Conservation (phyloP, 345 rosid species). For the Corchorus capsularis region DNA sequence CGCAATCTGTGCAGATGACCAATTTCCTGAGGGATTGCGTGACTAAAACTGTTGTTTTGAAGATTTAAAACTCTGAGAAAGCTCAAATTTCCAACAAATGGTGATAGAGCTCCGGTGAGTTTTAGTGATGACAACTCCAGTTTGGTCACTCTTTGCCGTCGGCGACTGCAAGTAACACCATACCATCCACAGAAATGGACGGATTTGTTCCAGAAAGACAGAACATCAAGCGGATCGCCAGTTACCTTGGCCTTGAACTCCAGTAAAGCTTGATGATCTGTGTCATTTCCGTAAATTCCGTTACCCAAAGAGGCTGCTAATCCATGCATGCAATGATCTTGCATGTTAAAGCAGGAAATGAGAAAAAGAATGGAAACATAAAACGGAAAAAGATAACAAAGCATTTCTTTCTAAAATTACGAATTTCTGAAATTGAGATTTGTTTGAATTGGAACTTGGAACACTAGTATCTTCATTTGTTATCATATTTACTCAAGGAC, state of each 20-base stretch:
- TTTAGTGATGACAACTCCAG: neutral
- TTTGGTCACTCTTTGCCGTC: constrained; percentile 9
- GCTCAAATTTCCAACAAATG: constrained; percentile 16
- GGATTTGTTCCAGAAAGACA: constrained; percentile 13
- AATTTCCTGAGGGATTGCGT: constrained; percentile 22
- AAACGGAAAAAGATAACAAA: neutral
- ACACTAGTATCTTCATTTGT: too few species aligned
- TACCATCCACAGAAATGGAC: constrained; percentile 16
- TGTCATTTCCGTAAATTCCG: neutral
- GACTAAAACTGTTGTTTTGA: constrained; percentile 5
- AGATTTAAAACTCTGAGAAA: constrained; percentile 10
- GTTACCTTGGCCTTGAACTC: constrained; percentile 7
- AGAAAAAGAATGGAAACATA: neutral
- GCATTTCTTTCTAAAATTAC: too few species aligned
- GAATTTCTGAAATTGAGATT: too few species aligned
- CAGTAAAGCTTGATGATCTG: neutral
- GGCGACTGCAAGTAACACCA: constrained; percentile 21
- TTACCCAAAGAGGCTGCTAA: neutral
- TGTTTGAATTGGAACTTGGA: too few species aligned
- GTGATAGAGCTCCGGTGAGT: neutral
- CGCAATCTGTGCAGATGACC: constrained; percentile 7
- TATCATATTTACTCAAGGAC: too few species aligned
- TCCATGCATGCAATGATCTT: too few species aligned
- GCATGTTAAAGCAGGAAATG: neutral
- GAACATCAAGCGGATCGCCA: neutral